Base-by-base conservation (phyloP, 108 stramenopile genomes). In the Nannochloropsis salina region DNA sequence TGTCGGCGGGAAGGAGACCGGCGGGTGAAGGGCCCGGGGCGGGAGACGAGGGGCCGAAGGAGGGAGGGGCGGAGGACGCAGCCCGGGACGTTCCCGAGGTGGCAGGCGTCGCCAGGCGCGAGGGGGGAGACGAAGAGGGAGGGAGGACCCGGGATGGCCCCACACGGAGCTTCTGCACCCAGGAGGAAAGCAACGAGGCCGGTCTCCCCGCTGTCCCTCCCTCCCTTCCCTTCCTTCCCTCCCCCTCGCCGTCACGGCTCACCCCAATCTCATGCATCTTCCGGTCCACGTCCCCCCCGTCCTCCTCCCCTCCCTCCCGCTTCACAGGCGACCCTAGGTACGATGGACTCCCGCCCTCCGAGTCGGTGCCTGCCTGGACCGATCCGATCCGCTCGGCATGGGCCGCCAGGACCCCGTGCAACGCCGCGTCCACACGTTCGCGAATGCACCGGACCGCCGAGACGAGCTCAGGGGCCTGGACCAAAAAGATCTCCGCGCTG, bases 401-500 rank as follows among this genome's bases (percentile, higher is more conserved):
- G 2, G 45, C 43, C 12, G 44, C 86, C 42, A 40, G 9, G 61
- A 74, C 61, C 20, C 15, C 61, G 4, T 74, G 61, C 5, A 74
- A 74, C 5, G 61, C n/a, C 20, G 61, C 61, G 4, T 74, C 61
- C 2, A 74, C 61, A 15, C n/a, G 15, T 4, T 74, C 61, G 3
- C 61, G 61, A 5, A 74, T n/a, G 61, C 61, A 74, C n/a, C n/a
- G 15, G 2, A 74, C 15, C 20, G 61, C 86, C 44, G 11, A 42
- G 9, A 82, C 81, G 5, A 82, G 4, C 2, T 86, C 82, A 9
- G 11, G 80, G n/a, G 18, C 81, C 44, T 86, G 80, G 9, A 86
- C 82, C 41, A 86, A 43, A n/a, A 86, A 61, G 41, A 86, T 44
- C 82, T 86, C 86, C 41, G 86, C 41, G 8, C 82, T 82, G 43